Percentiles rank a stretch among this genome's conserved stretches.
phyloP scores from a whole-genome alignment of 352 stramenopile genomes.

The Globisporangium takayamanum region DNA sequence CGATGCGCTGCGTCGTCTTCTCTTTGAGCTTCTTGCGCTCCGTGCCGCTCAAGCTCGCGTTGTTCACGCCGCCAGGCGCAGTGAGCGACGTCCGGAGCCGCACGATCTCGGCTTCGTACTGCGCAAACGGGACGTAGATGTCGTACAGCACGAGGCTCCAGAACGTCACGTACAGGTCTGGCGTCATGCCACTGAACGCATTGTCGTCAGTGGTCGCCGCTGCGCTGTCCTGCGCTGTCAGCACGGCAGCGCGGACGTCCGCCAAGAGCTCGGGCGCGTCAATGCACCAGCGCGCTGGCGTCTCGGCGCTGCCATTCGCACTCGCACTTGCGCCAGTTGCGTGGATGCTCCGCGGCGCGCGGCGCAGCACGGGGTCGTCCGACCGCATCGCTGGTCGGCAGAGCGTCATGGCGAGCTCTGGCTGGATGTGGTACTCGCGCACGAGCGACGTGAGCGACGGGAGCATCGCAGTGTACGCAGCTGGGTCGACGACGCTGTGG shows the following conservation, averaged over 20 bases:
- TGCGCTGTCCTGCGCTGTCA: not conserved
- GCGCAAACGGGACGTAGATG: constrained; percentile 77
- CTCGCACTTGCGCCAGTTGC: constrained; percentile 22
- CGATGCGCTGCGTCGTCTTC: constrained; percentile 69
- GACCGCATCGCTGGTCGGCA: constrained; percentile 72
- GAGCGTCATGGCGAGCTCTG: constrained; percentile 75
- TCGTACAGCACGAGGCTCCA: constrained; percentile 86
- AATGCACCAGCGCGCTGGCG: constrained; percentile 54
- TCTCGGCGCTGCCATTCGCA: constrained; percentile 15
- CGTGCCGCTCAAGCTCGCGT: constrained; percentile 23
- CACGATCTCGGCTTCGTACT: constrained; percentile 82
- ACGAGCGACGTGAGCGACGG: constrained; percentile 57
- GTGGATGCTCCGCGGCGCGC: constrained; percentile 58
- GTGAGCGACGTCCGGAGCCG: constrained; percentile 57
- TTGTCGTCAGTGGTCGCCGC: constrained; percentile 22
- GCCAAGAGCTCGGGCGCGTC: constrained; percentile 45
- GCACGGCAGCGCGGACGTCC: constrained; percentile 47
- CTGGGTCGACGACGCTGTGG: constrained; percentile 59
- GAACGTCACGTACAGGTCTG: constrained; percentile 78
- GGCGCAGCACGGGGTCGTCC: constrained; percentile 61
- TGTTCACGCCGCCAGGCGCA: constrained; percentile 11
- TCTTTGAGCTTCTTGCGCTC: constrained; percentile 82
- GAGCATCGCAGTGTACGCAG: constrained; percentile 67
- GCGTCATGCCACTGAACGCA: constrained; percentile 62
- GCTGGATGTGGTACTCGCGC: constrained; percentile 63